Conservation (phyloP, 2,329 filamentous ascomycete species). For the Nemania sp. region DNA sequence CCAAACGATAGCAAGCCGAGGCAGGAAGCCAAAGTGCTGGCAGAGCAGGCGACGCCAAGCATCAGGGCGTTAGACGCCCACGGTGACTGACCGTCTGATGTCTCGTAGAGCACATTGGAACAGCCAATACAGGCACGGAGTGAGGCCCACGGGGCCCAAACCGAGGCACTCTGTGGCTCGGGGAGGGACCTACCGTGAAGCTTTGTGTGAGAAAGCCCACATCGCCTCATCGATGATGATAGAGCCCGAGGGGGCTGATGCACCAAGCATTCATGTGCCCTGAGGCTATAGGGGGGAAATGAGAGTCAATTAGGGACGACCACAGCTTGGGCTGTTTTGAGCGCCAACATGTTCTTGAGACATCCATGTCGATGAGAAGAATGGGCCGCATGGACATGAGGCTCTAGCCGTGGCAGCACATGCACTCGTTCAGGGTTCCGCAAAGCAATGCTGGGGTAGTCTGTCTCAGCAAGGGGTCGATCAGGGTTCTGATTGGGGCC, state of each 20-base stretch:
- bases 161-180: background rate
- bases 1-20: no score
- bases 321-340: slow-evolving; percentile 1
- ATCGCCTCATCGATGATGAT: background rate
- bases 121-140: background rate
- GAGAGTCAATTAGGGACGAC: background rate
- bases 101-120: background rate
- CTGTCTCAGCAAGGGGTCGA: slow-evolving; percentile 34
- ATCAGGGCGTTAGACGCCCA: background rate
- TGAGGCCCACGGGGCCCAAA: no score
- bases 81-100: background rate
- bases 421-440: slow-evolving; percentile 14
- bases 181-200: slow-evolving; percentile 8
- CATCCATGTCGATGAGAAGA: background rate
- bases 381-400: slow-evolving; percentile 31
- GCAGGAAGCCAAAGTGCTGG: background rate
- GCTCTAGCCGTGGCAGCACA: slow-evolving; percentile 34
- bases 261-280: slow-evolving; percentile 8
- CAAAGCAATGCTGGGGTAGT: no score
- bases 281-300: no score
- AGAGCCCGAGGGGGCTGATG: background rate
- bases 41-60: slow-evolving; percentile 7
- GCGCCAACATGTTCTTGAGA: slow-evolving; percentile 1
- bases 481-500: no score
- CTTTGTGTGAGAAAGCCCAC: background rate